Evolutionary conservation across 805 yeast species (phyloP), one percentile per base, ranked within the genome.

Genomic region (Ogataea haglerorum): DNA sequence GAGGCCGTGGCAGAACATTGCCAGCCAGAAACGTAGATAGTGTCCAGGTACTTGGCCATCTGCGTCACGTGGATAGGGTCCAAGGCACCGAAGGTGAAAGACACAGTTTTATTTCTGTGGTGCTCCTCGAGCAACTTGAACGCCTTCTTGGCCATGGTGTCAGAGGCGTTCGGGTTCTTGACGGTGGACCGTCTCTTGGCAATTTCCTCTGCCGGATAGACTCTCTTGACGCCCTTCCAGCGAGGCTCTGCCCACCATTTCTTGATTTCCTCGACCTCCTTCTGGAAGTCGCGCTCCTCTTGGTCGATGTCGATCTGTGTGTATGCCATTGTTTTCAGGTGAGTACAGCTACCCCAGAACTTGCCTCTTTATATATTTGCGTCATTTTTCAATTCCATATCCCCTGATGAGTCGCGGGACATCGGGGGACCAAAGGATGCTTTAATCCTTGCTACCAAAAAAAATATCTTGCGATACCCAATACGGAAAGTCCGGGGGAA

Each of bases 1-100:
- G 97, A 89, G 39, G 98, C 97, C 40, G 98, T 91, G 16, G 97
- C 89, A 34, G 96, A 89, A 65, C 95, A 90, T 73, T 91, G 99
- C 99, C 99, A 91, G 39, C 99, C 99, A 30, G 95, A 85, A 50
- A 91, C 95, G 65, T 91, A 91, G 54, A 91, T 77, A 10, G 95
- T 78, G 67, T 90, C 98, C 58, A 91, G 74, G 68, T 87, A 88
- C 67, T 86, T 87, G 55, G 96, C 95, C 98, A 91, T 91, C 69
- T 91, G 97, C 46, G 96, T 73, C 51, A 89, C 88, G 63, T 91
- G 97, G 52, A 91, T 84, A 19, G 97, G 96, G 65, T 91, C 97
- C 56, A 91, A 73, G 17, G 97, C 97, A 63, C 97, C 98, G 61
- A 88, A 90, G 24, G 97, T 89, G 73, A 80, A 82, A 16, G 96